phyloP scores from a whole-genome alignment of 495 filamentous ascomycete genomes.

The Zalerion maritima region DNA sequence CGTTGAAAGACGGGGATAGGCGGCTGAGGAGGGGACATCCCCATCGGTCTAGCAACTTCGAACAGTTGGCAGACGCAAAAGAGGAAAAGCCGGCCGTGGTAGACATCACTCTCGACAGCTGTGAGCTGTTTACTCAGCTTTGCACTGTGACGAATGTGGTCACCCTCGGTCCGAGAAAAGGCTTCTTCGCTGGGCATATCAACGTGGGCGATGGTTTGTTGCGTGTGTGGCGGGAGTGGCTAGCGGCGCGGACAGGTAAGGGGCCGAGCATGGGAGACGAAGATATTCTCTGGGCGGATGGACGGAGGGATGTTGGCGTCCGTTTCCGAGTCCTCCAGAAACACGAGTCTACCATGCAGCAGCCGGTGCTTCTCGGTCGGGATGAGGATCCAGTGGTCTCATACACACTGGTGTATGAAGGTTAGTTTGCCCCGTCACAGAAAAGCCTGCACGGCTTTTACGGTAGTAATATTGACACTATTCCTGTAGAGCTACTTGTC shows the following conservation, averaged over 20 bases:
- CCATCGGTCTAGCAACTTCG: conserved; percentile 7
- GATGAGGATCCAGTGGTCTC: conserved; percentile 44
- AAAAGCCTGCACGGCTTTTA: neutral
- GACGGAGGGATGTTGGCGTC: conserved; percentile 38
- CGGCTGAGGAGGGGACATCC: conserved; percentile 20
- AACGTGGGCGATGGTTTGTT: conserved; percentile 49
- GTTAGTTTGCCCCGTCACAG: conserved; percentile 20
- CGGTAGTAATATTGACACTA: conserved; percentile 1
- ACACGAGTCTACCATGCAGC: conserved; percentile 15
- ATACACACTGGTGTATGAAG: conserved; percentile 47
- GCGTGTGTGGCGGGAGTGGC: conserved; percentile 55
- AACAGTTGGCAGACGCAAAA: conserved; percentile 2
- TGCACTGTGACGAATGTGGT: conserved; percentile 54
- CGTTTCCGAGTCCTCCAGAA: conserved; percentile 36
- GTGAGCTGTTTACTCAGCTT: conserved; percentile 59
- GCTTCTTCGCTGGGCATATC: conserved; percentile 43
- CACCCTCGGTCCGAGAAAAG: conserved; percentile 42
- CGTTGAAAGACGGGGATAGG: conserved; percentile 29
- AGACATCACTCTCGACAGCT: conserved; percentile 47
- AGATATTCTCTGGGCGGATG: conserved; percentile 44
- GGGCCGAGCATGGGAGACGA: conserved; percentile 6
- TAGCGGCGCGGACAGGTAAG: conserved; percentile 27
- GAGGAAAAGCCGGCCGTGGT: conserved; percentile 31
- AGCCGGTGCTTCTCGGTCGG: conserved; percentile 28
- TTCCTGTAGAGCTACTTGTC: conserved; percentile 41